These are phyloP conservation scores for Neurospora tetrasperma DNA, from an alignment of 495 filamentous ascomycete species.

Conservation along the genomic window DNA sequence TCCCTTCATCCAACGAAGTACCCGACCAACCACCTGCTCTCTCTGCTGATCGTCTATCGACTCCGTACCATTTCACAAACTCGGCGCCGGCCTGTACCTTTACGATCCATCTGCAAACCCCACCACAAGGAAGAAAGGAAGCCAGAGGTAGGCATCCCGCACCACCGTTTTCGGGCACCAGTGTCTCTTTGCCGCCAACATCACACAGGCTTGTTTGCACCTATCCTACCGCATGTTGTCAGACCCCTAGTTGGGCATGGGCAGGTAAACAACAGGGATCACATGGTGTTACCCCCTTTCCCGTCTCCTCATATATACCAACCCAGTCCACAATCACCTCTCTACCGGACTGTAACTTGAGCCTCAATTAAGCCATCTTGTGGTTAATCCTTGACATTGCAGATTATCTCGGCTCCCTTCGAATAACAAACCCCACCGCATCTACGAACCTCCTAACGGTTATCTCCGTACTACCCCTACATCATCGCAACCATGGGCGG, in stretches of 20 bases:
- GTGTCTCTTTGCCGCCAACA: background rate
- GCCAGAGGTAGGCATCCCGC: background rate
- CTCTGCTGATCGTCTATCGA: background rate
- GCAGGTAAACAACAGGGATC: background rate
- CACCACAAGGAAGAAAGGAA: background rate
- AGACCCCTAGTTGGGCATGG: background rate
- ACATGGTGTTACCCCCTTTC: background rate
- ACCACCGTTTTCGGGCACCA: background rate
- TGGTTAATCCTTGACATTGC: background rate
- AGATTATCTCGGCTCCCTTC: background rate
- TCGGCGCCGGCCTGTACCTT: background rate
- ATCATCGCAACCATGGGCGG: slow-evolving; percentile 14
- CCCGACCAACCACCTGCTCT: background rate
- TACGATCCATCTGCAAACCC: background rate
- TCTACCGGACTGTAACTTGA: background rate
- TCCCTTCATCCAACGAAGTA: background rate
- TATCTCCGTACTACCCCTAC: background rate
- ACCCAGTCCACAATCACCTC: background rate
- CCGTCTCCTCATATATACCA: background rate
- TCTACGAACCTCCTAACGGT: slow-evolving; percentile 2
- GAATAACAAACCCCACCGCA: background rate
- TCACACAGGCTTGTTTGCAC: background rate
- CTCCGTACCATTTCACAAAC: background rate
- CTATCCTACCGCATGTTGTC: background rate
- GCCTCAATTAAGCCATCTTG: background rate